A percentile compares a stretch with the other conserved stretches of the same genome.
Conservation (phyloP, 306 rosid species). For the Sophora flavescens region DNA sequence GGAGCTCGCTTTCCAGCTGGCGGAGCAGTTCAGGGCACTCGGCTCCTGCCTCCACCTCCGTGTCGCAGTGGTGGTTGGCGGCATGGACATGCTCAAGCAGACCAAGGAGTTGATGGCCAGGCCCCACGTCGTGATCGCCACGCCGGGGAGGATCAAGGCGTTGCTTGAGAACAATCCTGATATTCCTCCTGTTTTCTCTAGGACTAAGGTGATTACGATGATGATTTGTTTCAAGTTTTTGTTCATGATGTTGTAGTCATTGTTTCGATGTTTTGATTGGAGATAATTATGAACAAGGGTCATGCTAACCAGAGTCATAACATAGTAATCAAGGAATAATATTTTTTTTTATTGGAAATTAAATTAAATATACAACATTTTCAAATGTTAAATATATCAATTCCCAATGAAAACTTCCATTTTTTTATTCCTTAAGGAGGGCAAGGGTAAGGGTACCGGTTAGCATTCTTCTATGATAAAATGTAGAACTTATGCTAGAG, state of each 20-base stretch:
- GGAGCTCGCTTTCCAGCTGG: slow-evolving; percentile 83
- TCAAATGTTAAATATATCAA: too few relatives aligned
- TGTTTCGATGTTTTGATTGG: slow-evolving; percentile 10
- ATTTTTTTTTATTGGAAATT: too few relatives aligned
- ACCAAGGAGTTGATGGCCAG: slow-evolving; percentile 63
- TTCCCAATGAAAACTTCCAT: too few relatives aligned
- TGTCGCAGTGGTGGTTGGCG: slow-evolving; percentile 80
- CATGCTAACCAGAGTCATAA: too few relatives aligned
- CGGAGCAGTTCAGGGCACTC: slow-evolving; percentile 80
- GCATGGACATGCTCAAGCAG: slow-evolving; percentile 80
- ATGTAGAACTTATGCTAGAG: neutral
- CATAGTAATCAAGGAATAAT: too few relatives aligned
- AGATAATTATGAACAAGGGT: neutral
- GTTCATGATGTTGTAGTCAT: neutral
- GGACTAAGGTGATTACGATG: slow-evolving; percentile 65
- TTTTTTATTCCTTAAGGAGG: too few relatives aligned
- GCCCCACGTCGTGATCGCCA: slow-evolving; percentile 87
- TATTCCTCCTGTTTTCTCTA: slow-evolving; percentile 68
- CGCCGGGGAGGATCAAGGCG: slow-evolving; percentile 81
- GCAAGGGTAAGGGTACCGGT: too few relatives aligned
- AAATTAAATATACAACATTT: too few relatives aligned
- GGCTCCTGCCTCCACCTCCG: slow-evolving; percentile 75
- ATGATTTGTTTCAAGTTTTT: neutral
- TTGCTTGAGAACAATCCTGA: slow-evolving; percentile 77
- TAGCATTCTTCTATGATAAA: neutral